Evolutionary conservation across 345 rosid genomes (phyloP).

Genomic region (Diplotaxis tenuifolia): DNA sequence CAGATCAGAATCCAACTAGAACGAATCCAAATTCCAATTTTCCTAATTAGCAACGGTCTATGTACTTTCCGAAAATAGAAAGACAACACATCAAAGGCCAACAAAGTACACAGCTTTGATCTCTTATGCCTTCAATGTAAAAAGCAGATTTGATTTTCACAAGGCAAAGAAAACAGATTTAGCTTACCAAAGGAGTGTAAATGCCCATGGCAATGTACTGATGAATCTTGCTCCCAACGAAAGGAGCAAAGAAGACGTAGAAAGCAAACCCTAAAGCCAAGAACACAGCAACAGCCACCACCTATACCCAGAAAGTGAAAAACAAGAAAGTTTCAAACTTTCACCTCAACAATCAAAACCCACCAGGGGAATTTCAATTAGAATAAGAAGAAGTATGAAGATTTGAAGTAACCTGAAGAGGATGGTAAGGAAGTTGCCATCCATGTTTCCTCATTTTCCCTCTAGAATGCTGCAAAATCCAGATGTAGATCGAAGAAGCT

Average conservation of each 20-base stretch:
- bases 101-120: slow-evolving; percentile 21
- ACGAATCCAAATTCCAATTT: neutral
- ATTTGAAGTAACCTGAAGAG: slow-evolving; percentile 71
- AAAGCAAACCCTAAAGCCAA: slow-evolving; percentile 95
- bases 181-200: slow-evolving; percentile 91
- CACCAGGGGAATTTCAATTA: neutral
- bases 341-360: slow-evolving; percentile 31
- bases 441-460: slow-evolving; percentile 90
- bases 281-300: slow-evolving; percentile 98
- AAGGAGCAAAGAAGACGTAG: slow-evolving; percentile 99
- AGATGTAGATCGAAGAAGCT: slow-evolving; percentile 30
- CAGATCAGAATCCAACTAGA: slow-evolving; percentile 24
- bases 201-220: slow-evolving; percentile 82
- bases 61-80: slow-evolving; percentile 11
- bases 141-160: slow-evolving; percentile 47
- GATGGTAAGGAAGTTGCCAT: slow-evolving; percentile 98
- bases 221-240: slow-evolving; percentile 77
- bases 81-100: slow-evolving; percentile 24
- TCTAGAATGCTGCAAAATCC: slow-evolving; percentile 43
- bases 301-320: slow-evolving; percentile 43
- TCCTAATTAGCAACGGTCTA: slow-evolving; percentile 19
- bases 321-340: slow-evolving; percentile 12
- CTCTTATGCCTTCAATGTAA: neutral
- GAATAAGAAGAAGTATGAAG: neutral
- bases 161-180: neutral